Evolutionary conservation across 371 early-diverging fungal species (phyloP), one percentile per base, ranked within the genome.

Genomic region (Mortierella sp.): DNA sequence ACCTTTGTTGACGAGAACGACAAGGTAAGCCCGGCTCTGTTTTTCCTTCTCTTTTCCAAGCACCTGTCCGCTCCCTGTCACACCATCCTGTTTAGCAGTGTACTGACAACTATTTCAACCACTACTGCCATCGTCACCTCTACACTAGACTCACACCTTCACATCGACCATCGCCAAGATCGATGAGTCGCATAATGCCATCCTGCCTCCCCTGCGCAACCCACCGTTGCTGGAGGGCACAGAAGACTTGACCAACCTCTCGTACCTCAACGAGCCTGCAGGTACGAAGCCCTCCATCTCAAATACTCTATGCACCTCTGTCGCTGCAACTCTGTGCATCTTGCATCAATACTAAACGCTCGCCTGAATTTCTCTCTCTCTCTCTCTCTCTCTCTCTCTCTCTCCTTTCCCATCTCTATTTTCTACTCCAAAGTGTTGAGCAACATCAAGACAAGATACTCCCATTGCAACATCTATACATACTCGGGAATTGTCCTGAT

Each of bases 401-500:
- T 2, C 5, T 14, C 21, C n/a, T 50, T 14, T 50, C 29, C 56
- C 16, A 48, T 72, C 47, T 28, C 57, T 57, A 28, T 66, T 46
- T 45, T 15, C n/a, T 74, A 82, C 50, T 82, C 84, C 46, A 37
- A 84, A 69, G 97, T 98, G 4, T 86, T 98, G 67, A 92, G 96
- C 83, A 97, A 95, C 72, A 92, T 98, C 70, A 85, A 86, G 47
- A 88, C 94, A 5, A 91, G 98, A 57, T 98, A 97, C 74, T 83
- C 86, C 15, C 94, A 95, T 76, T 92, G 92, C 72, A 93, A 92
- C 82, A 97, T 98, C 67, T 99, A 99, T 83, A 99, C 99, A n/a
- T 99, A 98, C 79, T 98, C 99, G 26, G 99, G 99, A 57, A 96
- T 98, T 64, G 98, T 99, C 57, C 85, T 99, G 74, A 95, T 99